A percentile compares a stretch with the other conserved stretches of the same genome.
Evolutionary conservation across 2,329 filamentous ascomycete genomes (phyloP).

Genomic region (Pseudopithomyces chartarum): DNA sequence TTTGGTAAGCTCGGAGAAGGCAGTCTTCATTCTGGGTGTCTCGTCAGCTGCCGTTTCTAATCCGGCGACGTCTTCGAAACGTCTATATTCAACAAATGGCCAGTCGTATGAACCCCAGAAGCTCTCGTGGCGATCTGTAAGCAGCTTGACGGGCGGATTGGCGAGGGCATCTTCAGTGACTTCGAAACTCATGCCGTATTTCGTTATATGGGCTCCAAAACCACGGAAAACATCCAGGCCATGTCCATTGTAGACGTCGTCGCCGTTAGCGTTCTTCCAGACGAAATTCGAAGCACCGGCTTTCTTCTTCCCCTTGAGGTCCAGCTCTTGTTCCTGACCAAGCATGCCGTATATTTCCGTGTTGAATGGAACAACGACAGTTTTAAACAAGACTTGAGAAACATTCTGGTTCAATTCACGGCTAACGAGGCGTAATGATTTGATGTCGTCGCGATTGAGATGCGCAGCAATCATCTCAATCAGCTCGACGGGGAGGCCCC

Average conservation of each 20-base stretch:
- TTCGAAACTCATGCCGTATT: slow-evolving; percentile 72
- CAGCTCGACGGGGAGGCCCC: slow-evolving; percentile 63
- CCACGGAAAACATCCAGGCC: slow-evolving; percentile 66
- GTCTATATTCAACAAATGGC: slow-evolving; percentile 64
- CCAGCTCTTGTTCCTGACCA: slow-evolving; percentile 42
- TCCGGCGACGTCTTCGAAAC: slow-evolving; percentile 63
- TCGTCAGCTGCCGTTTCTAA: slow-evolving; percentile 69
- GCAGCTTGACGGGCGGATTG: slow-evolving; percentile 61
- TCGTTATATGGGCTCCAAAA: slow-evolving; percentile 64
- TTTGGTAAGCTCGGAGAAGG: slow-evolving; percentile 61
- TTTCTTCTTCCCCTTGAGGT: slow-evolving; percentile 44
- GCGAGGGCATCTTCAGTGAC: slow-evolving; percentile 60
- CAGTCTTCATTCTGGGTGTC: slow-evolving; percentile 63
- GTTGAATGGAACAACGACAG: slow-evolving; percentile 69
- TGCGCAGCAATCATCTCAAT: slow-evolving; percentile 62
- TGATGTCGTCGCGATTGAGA: slow-evolving; percentile 63
- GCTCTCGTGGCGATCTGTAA: slow-evolving; percentile 59
- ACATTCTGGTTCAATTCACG: slow-evolving; percentile 64
- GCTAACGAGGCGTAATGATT: slow-evolving; percentile 65
- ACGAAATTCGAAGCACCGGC: slow-evolving; percentile 35
- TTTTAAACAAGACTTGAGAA: slow-evolving; percentile 63
- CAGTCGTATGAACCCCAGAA: slow-evolving; percentile 71
- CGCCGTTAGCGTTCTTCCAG: slow-evolving; percentile 51
- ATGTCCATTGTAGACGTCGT: slow-evolving; percentile 58
- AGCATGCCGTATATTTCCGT: slow-evolving; percentile 65